These are phyloP conservation scores for Wallemia mellicola DNA, from an alignment of 1,284 basidiomycete species.

Conservation along the genomic window DNA sequence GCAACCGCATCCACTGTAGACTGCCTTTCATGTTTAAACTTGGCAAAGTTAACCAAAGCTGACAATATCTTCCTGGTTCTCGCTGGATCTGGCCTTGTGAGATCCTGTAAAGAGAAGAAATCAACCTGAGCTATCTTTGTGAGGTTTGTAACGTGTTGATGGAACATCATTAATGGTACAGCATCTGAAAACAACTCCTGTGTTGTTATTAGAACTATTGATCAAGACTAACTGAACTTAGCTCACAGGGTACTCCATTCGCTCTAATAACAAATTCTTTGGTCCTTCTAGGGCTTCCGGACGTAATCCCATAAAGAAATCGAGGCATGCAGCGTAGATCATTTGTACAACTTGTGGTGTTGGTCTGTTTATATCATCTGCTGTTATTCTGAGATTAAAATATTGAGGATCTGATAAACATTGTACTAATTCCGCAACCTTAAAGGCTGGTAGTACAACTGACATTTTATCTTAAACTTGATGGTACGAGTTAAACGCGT, in stretches of 20 bases:
- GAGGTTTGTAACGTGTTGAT: conserved; percentile 34
- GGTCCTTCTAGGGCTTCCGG: conserved; percentile 30
- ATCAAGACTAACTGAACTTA: too few species aligned
- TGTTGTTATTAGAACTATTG: too few species aligned
- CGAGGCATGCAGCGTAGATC: conserved; percentile 35
- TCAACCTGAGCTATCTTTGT: conserved; percentile 39
- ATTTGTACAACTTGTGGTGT: conserved; percentile 34
- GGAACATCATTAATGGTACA: conserved; percentile 28
- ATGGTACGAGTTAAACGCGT: not conserved
- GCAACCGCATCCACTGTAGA: not conserved
- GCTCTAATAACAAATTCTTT: conserved; percentile 25
- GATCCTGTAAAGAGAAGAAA: conserved; percentile 43
- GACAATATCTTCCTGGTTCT: conserved; percentile 44
- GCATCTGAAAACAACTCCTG: conserved; percentile 30
- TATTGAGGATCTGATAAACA: not conserved
- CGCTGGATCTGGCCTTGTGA: conserved; percentile 35
- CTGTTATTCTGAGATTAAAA: conserved; percentile 17
- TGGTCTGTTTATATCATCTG: conserved; percentile 37
- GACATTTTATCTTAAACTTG: not conserved
- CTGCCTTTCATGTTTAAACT: conserved; percentile 39
- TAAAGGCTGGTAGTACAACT: not conserved
- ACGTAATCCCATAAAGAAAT: conserved; percentile 33
- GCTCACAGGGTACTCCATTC: conserved; percentile 26
- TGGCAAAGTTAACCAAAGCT: conserved; percentile 71
- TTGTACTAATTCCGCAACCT: not conserved